phyloP scores from a whole-genome alignment of 768 basidiomycete genomes.

The Serendipita indica region DNA sequence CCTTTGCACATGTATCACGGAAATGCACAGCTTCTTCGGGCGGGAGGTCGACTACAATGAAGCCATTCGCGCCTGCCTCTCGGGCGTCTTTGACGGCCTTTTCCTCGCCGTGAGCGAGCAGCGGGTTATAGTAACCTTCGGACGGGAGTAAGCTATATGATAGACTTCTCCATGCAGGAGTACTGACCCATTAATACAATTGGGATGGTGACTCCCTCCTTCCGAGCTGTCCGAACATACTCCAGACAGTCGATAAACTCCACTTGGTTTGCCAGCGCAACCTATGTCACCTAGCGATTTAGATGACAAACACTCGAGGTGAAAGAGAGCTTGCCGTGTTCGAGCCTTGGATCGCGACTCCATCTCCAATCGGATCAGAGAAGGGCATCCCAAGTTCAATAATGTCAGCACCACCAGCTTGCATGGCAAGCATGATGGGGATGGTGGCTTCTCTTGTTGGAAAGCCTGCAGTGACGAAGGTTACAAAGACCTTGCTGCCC shows the following conservation, averaged over 20 bases:
- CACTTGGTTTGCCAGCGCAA: constrained; percentile 68
- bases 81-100: constrained; percentile 80
- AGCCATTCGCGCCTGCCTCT: constrained; percentile 89
- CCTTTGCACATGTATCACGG: constrained; percentile 68
- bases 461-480: constrained; percentile 92
- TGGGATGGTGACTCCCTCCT: constrained; percentile 68
- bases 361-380: constrained; percentile 94
- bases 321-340: constrained; percentile 56
- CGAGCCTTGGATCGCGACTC: constrained; percentile 80
- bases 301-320: neutral
- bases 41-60: constrained; percentile 93
- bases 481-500: constrained; percentile 52
- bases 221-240: constrained; percentile 62
- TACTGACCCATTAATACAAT: constrained; percentile 83
- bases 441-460: constrained; percentile 69
- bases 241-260: constrained; percentile 63
- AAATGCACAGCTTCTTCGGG: constrained; percentile 91
- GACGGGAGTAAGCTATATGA: constrained; percentile 1
- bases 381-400: constrained; percentile 94
- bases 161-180: neutral
- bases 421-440: constrained; percentile 78
- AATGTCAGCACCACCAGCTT: constrained; percentile 83
- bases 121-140: constrained; percentile 91
- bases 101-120: constrained; percentile 91
- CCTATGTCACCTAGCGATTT: constrained; percentile 28